These are phyloP conservation scores for Lipomyces sp. DNA, from an alignment of 805 yeast genomes.

Conservation along the genomic window DNA sequence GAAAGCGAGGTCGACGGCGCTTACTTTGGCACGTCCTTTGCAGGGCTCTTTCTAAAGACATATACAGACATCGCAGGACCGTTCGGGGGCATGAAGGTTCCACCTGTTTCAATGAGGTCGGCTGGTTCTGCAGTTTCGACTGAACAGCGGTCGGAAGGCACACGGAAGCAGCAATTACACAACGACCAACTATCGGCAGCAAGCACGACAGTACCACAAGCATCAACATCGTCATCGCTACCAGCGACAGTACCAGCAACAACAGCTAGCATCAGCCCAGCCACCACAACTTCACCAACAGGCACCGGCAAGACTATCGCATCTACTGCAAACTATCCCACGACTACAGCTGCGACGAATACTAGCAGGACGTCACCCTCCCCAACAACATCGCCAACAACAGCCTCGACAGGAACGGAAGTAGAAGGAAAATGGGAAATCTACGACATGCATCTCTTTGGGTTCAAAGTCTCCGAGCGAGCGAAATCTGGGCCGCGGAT, in stretches of 20 bases:
- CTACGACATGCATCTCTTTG: slow-evolving; percentile 76
- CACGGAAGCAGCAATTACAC: slow-evolving; percentile 41
- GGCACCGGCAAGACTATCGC: too few relatives aligned
- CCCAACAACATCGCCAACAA: too few relatives aligned
- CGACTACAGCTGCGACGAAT: not conserved
- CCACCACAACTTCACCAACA: not conserved
- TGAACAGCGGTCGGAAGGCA: slow-evolving; percentile 58
- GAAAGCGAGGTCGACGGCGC: slow-evolving; percentile 93
- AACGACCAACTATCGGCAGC: not conserved
- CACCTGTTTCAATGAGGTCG: too few relatives aligned
- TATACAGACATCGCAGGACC: slow-evolving; percentile 65
- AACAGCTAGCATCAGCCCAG: too few relatives aligned
- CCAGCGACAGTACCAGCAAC: too few relatives aligned
- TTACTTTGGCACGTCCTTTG: slow-evolving; percentile 92
- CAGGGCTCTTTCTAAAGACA: slow-evolving; percentile 86
- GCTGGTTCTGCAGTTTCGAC: too few relatives aligned
- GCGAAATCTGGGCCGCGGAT: slow-evolving; percentile 88
- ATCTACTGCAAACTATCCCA: not conserved
- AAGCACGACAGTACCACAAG: not conserved
- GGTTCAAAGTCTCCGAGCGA: slow-evolving; percentile 73
- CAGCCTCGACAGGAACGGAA: not conserved
- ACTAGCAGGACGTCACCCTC: too few relatives aligned
- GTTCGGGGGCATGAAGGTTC: slow-evolving; percentile 18
- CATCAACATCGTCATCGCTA: not conserved
- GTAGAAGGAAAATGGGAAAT: slow-evolving; percentile 17